A percentile compares a stretch with the other conserved stretches of the same genome.
Evolutionary conservation across 2,329 filamentous ascomycete genomes (phyloP).

Genomic region (Fragosphaeria purpurea): DNA sequence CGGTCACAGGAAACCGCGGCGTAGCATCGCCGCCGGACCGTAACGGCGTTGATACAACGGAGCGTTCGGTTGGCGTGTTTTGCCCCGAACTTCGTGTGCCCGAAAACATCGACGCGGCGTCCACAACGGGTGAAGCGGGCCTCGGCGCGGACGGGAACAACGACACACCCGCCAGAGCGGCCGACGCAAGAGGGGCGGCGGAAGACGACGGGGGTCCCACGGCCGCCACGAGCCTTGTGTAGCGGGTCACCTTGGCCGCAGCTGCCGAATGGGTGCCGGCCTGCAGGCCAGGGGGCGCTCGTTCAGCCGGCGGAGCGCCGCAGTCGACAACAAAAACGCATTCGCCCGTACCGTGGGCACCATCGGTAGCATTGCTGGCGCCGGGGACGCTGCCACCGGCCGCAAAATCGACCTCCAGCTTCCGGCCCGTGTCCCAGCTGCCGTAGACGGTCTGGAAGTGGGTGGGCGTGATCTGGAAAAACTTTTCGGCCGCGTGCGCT

Average conservation of each 20-base stretch:
- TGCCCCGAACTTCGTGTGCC: not conserved
- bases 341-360: constrained; percentile 58
- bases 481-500: constrained; percentile 71
- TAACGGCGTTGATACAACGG: not conserved
- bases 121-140: not conserved
- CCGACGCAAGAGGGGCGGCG: not conserved
- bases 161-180: not conserved
- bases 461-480: constrained; percentile 59
- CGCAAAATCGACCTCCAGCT: constrained; percentile 80
- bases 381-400: constrained; percentile 39
- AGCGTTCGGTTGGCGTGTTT: not conserved
- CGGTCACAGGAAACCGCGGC: constrained; percentile 14
- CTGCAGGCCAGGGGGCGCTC: too few species aligned
- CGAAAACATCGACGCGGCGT: too few species aligned
- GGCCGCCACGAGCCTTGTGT: constrained; percentile 16
- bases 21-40: not conserved
- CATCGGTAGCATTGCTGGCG: constrained; percentile 19
- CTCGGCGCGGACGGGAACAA: not conserved
- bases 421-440: constrained; percentile 87
- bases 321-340: constrained; percentile 54
- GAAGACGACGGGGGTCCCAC: not conserved
- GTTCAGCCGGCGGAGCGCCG: too few species aligned
- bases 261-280: constrained; percentile 22
- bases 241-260: constrained; percentile 32
- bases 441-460: constrained; percentile 70